Conservation (phyloP, 352 stramenopile genomes). For the Thalassiosira oceanica region DNA sequence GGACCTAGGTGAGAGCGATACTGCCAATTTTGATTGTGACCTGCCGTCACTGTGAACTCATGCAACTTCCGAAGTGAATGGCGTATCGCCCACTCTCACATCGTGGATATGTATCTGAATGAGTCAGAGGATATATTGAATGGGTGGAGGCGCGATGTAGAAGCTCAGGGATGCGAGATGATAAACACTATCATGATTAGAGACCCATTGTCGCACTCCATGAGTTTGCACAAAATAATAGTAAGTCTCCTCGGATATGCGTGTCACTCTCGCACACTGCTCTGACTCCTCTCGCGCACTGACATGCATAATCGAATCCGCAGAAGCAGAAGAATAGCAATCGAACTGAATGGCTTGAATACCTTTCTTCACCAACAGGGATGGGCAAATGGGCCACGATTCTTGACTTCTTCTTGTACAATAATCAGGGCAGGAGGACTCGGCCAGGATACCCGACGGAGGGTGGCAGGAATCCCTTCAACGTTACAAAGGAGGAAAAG, state of each 20-base stretch:
- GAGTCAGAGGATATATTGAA: slow-evolving; percentile 34
- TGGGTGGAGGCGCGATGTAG: slow-evolving; percentile 34
- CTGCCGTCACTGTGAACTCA: too few species aligned
- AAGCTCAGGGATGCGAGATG: slow-evolving; percentile 47
- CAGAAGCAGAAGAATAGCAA: slow-evolving; percentile 20
- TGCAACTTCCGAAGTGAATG: too few species aligned
- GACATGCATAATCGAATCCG: too few species aligned
- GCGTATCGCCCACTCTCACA: slow-evolving; percentile 44
- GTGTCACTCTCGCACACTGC: too few species aligned
- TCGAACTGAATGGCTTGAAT: slow-evolving; percentile 31
- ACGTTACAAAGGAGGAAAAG: slow-evolving; percentile 49
- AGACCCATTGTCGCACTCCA: slow-evolving; percentile 50
- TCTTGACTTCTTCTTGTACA: slow-evolving; percentile 55
- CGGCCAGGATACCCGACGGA: slow-evolving; percentile 27
- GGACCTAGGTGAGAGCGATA: too few species aligned
- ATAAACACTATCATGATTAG: slow-evolving; percentile 52
- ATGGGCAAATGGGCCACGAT: slow-evolving; percentile 31
- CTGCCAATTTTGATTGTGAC: too few species aligned
- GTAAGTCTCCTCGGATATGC: too few species aligned
- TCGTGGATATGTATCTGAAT: slow-evolving; percentile 34
- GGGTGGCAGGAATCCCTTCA: slow-evolving; percentile 42
- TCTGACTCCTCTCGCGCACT: too few species aligned
- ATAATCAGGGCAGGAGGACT: slow-evolving; percentile 24
- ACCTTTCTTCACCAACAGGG: slow-evolving; percentile 24
- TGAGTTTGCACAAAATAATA: slow-evolving; percentile 46